phyloP scores from a whole-genome alignment of 768 basidiomycete species.

The Naematelia encephala region DNA sequence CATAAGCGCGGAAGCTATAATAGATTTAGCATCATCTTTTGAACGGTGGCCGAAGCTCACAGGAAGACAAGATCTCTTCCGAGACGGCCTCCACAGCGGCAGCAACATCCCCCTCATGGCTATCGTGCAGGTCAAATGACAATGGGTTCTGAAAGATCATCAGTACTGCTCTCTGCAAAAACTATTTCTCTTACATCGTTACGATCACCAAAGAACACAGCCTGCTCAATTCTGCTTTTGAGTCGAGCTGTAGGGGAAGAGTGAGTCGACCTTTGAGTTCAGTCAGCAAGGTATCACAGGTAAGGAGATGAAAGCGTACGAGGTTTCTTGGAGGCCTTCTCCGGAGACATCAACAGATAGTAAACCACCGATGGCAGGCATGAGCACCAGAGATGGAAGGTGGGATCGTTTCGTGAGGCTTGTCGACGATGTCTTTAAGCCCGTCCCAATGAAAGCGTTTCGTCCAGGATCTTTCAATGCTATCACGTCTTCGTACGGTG shows the following conservation, averaged over 20 bases:
- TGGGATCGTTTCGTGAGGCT: constrained; percentile 6
- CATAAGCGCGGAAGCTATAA: constrained; percentile 62
- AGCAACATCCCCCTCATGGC: constrained; percentile 47
- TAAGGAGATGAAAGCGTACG: neutral
- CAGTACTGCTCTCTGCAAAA: neutral
- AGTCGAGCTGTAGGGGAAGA: constrained; percentile 43
- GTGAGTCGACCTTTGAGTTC: constrained; percentile 10
- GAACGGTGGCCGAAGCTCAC: constrained; percentile 54
- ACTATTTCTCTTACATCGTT: constrained; percentile 27
- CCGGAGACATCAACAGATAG: constrained; percentile 27
- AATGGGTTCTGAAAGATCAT: constrained; percentile 51
- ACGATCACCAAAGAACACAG: constrained; percentile 51
- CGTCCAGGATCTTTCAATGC: constrained; percentile 46
- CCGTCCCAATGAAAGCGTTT: constrained; percentile 51
- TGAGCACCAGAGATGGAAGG: constrained; percentile 24
- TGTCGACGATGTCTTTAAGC: constrained; percentile 11
- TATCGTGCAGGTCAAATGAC: constrained; percentile 48
- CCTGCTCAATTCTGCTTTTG: constrained; percentile 52
- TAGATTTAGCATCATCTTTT: too few relatives aligned
- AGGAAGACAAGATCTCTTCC: constrained; percentile 60
- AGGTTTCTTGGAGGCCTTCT: neutral
- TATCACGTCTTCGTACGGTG: constrained; percentile 51
- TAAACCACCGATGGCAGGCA: constrained; percentile 25
- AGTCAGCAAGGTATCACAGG: neutral
- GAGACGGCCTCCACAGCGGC: constrained; percentile 49